Base-by-base conservation (phyloP, 2,329 filamentous ascomycete genomes). In the Fusarium verticillioides region DNA sequence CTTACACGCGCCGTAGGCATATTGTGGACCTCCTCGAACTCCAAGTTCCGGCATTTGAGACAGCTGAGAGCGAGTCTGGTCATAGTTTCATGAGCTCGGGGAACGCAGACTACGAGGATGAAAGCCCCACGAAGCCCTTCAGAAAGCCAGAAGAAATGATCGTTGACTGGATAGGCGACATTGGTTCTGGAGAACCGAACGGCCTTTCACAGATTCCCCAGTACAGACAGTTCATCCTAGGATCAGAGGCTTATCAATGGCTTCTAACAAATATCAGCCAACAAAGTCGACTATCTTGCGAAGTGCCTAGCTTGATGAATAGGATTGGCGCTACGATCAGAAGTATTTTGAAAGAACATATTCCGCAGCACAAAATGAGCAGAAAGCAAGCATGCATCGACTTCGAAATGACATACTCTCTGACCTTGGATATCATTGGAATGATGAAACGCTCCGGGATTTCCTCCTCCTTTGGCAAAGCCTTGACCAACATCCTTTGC, bases 241-340 rank as follows among this genome's bases (percentile, higher is more conserved):
- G 28, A 0, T 67, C 64, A 0, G 11, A 30, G 1, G 62, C 64
- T 15, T 67, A 67, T 28, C 30, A 7, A 9, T 67, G 64, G 64
- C 64, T 67, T 23, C n/a, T 67, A 16, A 18, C 28, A 3, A 67
- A 53, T 11, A 60, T 67, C 4, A 9, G 16, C 16, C 64, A 53
- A 3, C 23, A 66, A 9, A n/a, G 18, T n/a, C 62, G 9, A 5
- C 39, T 66, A 1, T 42, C 46, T 7, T 47, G 13, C 3, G 40
- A 60, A 2, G 13, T n/a, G 1, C 30, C 54, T 9, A 19, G 37
- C 7, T 4, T 34, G 0, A 30, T 59, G 42, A 5, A 36, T 2
- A 8, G 2, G 1, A 60, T 67, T 4, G 64, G 61, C 4, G 7
- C 3, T 4, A 9, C 7, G 1, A 66, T 67, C 7, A 57, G 52